Base-by-base conservation (phyloP, 495 filamentous ascomycete species). In the Xylaria venustula region DNA sequence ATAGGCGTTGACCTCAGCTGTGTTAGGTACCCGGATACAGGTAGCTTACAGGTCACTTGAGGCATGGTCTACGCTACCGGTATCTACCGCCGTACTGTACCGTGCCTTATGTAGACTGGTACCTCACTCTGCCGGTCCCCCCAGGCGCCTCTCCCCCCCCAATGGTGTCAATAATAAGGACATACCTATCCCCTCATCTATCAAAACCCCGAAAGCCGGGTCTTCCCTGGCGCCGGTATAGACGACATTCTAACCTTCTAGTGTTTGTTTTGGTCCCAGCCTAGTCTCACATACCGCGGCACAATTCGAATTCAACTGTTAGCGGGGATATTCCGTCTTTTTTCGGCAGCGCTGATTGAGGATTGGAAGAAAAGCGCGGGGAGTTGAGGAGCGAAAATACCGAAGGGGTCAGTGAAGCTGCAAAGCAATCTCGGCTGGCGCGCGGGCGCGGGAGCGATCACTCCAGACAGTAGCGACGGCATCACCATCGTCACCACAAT, bases 141-240 rank as follows among this genome's bases (percentile, higher is more conserved):
- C 6, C 17, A 45, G 19, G 11, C 17, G 42, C 46, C 14, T 17
- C 2, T 7, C 53, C n/a, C 53, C 53, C 37, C 37, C 37, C 37
- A 40, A 19, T 12, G 30, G 40, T 55, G 37, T 45, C 45, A 37
- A 54, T 61, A 61, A 61, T 61, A 37, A 54, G 47, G 58, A 40
- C 50, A 32, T 46, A 28, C 36, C 34, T 26, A 26, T 61, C 58
- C 58, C 58, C 58, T 61, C 58, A 61, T 46, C 58, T 48, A 41
- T 49, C 58, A 41, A 26, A 61, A 47, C 42, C 47, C 58, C 58
- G 58, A 61, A 52, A 54, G 58, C 58, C 58, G 58, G 58, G 58
- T 45, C 30, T 54, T 61, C 41, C 49, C 58, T 61, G 58, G 58
- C 50, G 58, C 58, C 47, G 58, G 41, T 48, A 41, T 40, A 58